Base-by-base conservation (phyloP, 2,329 filamentous ascomycete species). In the Colletotrichum higginsianum region DNA sequence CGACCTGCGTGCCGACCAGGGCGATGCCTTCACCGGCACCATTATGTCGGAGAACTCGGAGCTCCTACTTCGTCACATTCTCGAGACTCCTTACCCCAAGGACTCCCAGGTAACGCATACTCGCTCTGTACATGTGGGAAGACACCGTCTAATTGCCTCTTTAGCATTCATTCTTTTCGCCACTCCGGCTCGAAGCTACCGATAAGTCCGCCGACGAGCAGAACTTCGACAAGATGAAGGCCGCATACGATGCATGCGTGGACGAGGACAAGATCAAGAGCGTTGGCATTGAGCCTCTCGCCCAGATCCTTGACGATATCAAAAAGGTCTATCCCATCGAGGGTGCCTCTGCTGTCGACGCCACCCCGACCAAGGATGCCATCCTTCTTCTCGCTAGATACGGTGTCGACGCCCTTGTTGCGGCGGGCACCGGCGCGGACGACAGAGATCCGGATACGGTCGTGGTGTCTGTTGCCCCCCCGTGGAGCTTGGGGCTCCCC, bases 161-260 rank as follows among this genome's bases (percentile, higher is more conserved):
- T 8, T 52, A 86, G 84, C 86, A 87, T 74, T 88, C 86, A 6
- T 80, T 80, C 62, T 87, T 87, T 74, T 88, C 85, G 55, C 86
- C 84, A 21, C 77, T 77, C 62, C 80, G 82, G 61, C 78, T 86
- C 13, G 64, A 74, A 11, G 73, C 75, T 12, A 61, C 79, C 2
- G 77, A 82, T 15, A 82, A 84, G 53, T 84, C 83, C 3, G 81
- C 83, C 1, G 89, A 92, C 68, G 84, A 89, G 76, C 80, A 87
- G 40, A 94, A 93, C 77, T 93, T 93, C 76, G 81, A 88, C 72
- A 91, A 92, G 79, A 82, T 94, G 77, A 88, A 92, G 78, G 80
- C 86, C 56, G 88, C 86, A 0, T 94, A 93, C 76, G 82, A 89
- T 72, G 87, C 91, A 44, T 94, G 92, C 77, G 86, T 92, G 79